phyloP scores from a whole-genome alignment of 768 basidiomycete species.

The Lentinula aciculospora region DNA sequence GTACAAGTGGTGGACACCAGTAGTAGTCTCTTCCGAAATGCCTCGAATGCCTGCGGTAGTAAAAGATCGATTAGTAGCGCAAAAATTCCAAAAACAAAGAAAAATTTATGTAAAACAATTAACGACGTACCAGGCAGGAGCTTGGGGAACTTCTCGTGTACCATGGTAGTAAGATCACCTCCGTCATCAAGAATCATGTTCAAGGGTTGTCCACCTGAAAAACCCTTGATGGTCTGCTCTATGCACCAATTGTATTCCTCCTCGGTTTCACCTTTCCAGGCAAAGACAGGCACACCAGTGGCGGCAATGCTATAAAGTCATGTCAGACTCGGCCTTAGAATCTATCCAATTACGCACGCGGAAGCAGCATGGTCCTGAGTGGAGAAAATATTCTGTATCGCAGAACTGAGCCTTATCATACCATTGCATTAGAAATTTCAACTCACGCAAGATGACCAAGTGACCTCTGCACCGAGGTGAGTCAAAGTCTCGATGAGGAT shows the following conservation, averaged over 20 bases:
- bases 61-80: slow-evolving; percentile 1
- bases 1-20: slow-evolving; percentile 99
- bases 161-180: slow-evolving; percentile 90
- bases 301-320: slow-evolving; percentile 72
- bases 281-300: slow-evolving; percentile 96
- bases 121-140: slow-evolving; percentile 60
- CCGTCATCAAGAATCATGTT: slow-evolving; percentile 99
- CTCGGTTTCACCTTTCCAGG: slow-evolving; percentile 99
- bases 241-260: slow-evolving; percentile 99
- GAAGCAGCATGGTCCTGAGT: slow-evolving; percentile 99
- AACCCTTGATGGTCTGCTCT: slow-evolving; percentile 89
- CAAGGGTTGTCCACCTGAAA: slow-evolving; percentile 74
- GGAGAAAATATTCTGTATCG: slow-evolving; percentile 89
- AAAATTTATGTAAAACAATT: neutral
- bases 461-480: slow-evolving; percentile 92
- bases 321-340: too few species aligned
- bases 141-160: slow-evolving; percentile 96
- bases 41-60: slow-evolving; percentile 68
- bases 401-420: neutral
- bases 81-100: slow-evolving; percentile 4
- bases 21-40: slow-evolving; percentile 98
- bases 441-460: slow-evolving; percentile 97
- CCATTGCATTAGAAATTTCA: neutral
- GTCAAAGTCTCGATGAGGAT: slow-evolving; percentile 98
- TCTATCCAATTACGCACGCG: slow-evolving; percentile 64